Evolutionary conservation across 805 yeast species (phyloP), one percentile per base, ranked within the genome.

Genomic region (Kregervanrija delftensis): DNA sequence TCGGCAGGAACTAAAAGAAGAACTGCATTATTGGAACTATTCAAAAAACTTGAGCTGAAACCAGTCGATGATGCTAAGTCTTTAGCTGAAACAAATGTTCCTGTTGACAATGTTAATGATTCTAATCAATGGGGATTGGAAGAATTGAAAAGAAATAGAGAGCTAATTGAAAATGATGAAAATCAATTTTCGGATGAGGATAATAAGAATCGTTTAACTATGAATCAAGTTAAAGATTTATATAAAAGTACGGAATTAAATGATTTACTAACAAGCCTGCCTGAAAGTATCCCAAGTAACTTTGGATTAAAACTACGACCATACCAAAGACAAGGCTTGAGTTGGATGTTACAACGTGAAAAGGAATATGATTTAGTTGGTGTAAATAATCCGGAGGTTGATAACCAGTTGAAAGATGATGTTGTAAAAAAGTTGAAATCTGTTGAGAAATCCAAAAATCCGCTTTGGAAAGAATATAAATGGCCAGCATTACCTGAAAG

Each of bases 341-440:
- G 90, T 1, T 89, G 96, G 96, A 83, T 89, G 91, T 64, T 88
- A n/a, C 73, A 79, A 31, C 69, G 91, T 45, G 96, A 89, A 57
- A 72, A 76, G 35, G 89, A 83, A 50, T 63, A 74, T 48, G 73
- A 63, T n/a, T 44, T 61, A 11, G 60, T 76, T 30, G 76, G 72
- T 11, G 33, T 40, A 8, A 53, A 53, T 45, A 44, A 66, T 65
- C 37, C 48, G 50, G 14, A 48, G 39, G n/a, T 56, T 2, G 52
- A 35, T 52, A 45, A 45, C 49, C 55, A 45, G 28, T 56, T 49
- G 8, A 58, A 53, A 30, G 47, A 43, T 48, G 55, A 44, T 28
- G 57, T 52, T n/a, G 58, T 52, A 33, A 37, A 52, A 13, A 49
- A 55, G 11, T 46, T 64, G 2, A 49, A 53, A 4, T 47, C 44